Base-by-base conservation (phyloP, 257 asterid genomes). In the Thymus quinquecostatus region DNA sequence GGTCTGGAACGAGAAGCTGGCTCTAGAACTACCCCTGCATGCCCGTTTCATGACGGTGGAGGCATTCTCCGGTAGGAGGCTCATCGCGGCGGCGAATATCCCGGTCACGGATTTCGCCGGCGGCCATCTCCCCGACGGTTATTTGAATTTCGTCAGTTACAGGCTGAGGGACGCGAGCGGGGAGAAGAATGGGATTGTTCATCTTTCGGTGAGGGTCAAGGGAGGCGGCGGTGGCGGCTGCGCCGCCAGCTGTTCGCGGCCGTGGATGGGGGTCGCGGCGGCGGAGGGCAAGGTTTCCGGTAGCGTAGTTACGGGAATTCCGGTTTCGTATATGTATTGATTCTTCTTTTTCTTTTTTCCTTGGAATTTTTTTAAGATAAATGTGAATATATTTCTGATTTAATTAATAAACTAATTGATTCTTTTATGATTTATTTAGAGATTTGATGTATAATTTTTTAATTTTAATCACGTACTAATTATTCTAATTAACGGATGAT, bases 141-240 rank as follows among this genome's bases (percentile, higher is more conserved):
- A 87, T 54, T 29, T 90, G 89, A 90, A 86, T 14, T 86, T 92
- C 60, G 67, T 92, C 89, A 90, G 97, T 68, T 92, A 92, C 12
- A 83, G 97, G 83, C 68, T 92, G 79, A 79, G 87, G 83, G 88
- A 79, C 47, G 50, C 13, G 0, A 49, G 51, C n/a, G 95, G 97
- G 1, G 80, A 68, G 50, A 87, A 72, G 78, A 90, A 86, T 65
- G 98, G 98, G 78, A 90, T 92, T 49, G 75, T 92, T 3, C 88
- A 92, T 82, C 71, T 92, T 51, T 86, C 96, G 2, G 87, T 90
- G 29, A 77, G 65, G 77, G 90, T 87, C 8, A 82, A 65, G 69
- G 81, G 78, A 9, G 50, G 72, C 40, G 78, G 72, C 8, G 61
- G 48, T 7, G 11, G 38, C 1, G 75, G 82, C 69, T 66, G 82